phyloP scores from a whole-genome alignment of 352 stramenopile genomes.

The Globisporangium nodosum region DNA sequence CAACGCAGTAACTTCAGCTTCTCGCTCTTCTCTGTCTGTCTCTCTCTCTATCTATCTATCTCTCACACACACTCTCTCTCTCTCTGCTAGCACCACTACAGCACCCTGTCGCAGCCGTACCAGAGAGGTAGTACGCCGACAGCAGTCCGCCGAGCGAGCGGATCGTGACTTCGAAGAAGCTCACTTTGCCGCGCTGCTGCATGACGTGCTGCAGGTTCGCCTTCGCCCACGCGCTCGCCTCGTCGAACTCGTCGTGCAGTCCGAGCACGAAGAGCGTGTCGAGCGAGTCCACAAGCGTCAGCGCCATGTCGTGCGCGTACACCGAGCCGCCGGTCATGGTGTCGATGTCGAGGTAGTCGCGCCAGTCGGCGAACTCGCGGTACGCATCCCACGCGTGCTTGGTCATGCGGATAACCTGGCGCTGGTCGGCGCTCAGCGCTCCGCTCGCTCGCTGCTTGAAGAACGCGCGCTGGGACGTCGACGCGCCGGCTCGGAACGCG shows the following conservation, averaged over 20 bases:
- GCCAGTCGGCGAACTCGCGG: slow-evolving; percentile 27
- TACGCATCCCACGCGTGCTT: slow-evolving; percentile 51
- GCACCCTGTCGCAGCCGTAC: slow-evolving; percentile 5
- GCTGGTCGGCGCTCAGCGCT: slow-evolving; percentile 32
- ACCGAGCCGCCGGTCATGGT: slow-evolving; percentile 15
- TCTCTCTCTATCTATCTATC: too few relatives aligned
- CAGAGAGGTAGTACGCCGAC: slow-evolving; percentile 47
- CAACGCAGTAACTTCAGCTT: background rate
- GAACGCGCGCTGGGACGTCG: slow-evolving; percentile 15
- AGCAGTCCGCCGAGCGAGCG: slow-evolving; percentile 51
- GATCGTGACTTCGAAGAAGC: slow-evolving; percentile 61
- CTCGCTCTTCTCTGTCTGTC: background rate
- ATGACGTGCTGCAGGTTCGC: slow-evolving; percentile 31
- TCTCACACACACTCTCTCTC: too few relatives aligned
- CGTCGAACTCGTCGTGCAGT: slow-evolving; percentile 53
- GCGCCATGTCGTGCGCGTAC: slow-evolving; percentile 56
- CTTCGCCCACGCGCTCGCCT: slow-evolving; percentile 49
- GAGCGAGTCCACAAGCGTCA: slow-evolving; percentile 56
- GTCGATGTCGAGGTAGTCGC: slow-evolving; percentile 32
- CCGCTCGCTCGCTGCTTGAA: slow-evolving; percentile 14
- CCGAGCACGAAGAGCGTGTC: slow-evolving; percentile 68
- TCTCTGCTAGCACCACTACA: too few relatives aligned
- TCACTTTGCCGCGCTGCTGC: slow-evolving; percentile 30
- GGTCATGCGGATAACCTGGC: slow-evolving; percentile 45
- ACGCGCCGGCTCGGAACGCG: background rate